phyloP scores from a whole-genome alignment of 768 basidiomycete genomes.

The Lactifluus hygrophoroides region DNA sequence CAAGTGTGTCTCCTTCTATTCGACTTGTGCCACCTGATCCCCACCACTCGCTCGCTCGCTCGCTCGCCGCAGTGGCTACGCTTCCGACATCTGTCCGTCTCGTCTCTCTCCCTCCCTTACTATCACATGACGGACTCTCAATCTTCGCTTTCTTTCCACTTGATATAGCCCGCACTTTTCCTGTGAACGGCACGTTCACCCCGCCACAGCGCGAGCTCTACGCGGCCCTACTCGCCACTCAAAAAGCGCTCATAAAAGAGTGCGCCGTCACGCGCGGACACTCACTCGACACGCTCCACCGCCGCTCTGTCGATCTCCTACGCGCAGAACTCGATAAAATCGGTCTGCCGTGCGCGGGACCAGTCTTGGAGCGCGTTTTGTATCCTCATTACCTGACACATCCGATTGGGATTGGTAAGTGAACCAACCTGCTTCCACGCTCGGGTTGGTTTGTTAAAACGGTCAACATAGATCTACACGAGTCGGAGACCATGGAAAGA shows the following conservation, averaged over 20 bases:
- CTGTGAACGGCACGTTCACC: conserved; percentile 74
- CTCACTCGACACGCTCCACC: conserved; percentile 71
- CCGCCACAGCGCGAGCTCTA: conserved; percentile 80
- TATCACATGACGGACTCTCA: too few species aligned
- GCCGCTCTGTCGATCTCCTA: conserved; percentile 57
- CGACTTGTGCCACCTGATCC: too few species aligned
- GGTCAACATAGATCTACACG: conserved; percentile 68
- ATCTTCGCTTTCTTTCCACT: neutral
- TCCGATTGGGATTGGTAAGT: conserved; percentile 79
- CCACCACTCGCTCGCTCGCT: too few species aligned
- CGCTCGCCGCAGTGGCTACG: conserved; percentile 58
- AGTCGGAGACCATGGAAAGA: conserved; percentile 58
- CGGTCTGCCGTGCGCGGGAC: conserved; percentile 39
- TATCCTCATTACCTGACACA: conserved; percentile 94
- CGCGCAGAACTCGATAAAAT: conserved; percentile 67
- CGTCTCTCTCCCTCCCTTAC: neutral
- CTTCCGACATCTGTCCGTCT: conserved; percentile 81
- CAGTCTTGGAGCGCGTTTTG: conserved; percentile 58
- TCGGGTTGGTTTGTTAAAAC: neutral
- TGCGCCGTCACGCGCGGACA: conserved; percentile 51
- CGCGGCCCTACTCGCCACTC: conserved; percentile 60
- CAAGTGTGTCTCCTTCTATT: conserved; percentile 44
- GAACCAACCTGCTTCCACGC: neutral
- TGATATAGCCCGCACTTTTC: conserved; percentile 72
- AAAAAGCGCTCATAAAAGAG: conserved; percentile 54